Evolutionary conservation across 306 rosid species (phyloP).

Genomic region (Oemleria cerasiformis): DNA sequence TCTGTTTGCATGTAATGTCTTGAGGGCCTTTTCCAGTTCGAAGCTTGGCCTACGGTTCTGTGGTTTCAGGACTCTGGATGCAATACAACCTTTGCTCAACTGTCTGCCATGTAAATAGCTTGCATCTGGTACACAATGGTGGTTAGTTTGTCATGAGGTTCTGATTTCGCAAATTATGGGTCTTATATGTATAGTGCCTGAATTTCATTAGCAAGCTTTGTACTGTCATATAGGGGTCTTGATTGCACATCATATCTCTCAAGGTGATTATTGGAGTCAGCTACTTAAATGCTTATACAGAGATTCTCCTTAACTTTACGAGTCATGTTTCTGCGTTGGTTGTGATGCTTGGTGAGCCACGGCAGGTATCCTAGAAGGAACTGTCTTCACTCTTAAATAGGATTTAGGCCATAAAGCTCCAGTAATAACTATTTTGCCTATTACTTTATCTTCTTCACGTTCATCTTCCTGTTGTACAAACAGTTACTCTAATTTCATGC

Average conservation of each 20-base stretch:
- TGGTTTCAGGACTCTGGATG: conserved; percentile 7
- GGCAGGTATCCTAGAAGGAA: conserved; percentile 25
- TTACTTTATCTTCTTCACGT: conserved; percentile 8
- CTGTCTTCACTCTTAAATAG: neutral
- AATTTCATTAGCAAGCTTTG: conserved; percentile 17
- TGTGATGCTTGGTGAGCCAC: conserved; percentile 8
- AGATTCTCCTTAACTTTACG: conserved; percentile 13
- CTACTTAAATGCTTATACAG: conserved; percentile 12
- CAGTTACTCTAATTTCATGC: neutral
- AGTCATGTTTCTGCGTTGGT: conserved; percentile 14
- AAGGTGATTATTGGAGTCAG: conserved; percentile 3
- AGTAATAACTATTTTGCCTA: conserved; percentile 6
- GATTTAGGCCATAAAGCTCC: conserved; percentile 10
- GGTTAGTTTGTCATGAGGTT: neutral
- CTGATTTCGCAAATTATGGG: neutral
- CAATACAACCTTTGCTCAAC: neutral
- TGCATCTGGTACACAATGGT: conserved; percentile 13
- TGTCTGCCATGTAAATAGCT: conserved; percentile 16
- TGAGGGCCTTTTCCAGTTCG: conserved; percentile 2
- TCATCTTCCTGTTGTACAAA: neutral
- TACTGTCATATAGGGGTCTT: conserved; percentile 18
- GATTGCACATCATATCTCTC: neutral
- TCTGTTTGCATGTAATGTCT: conserved; percentile 3
- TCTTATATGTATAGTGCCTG: conserved; percentile 14
- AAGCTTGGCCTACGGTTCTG: conserved; percentile 1